Evolutionary conservation across 495 filamentous ascomycete genomes (phyloP), one percentile per base, ranked within the genome.

Genomic region (Patellaria atrata): DNA sequence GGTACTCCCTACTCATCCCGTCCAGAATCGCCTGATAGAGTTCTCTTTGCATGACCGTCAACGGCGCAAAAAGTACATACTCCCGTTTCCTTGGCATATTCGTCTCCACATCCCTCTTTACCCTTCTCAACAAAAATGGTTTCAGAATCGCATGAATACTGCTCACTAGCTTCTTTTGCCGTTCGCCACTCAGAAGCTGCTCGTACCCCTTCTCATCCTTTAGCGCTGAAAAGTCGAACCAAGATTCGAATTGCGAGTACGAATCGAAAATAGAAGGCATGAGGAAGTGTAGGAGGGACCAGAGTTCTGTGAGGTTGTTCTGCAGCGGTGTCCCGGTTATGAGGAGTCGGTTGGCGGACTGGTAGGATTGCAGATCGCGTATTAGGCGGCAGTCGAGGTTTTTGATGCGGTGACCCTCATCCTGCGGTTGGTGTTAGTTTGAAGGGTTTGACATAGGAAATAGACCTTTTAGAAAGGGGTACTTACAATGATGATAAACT

Each of bases 371-470:
- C 0, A 97, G 59, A 38, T 91, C 83, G 28, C 77, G 73, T 45
- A 96, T 89, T 3, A 97, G 69, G 44, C 81, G 79, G 33, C 86
- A 89, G 45, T 97, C 81, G 50, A 92, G 79, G 40, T 97, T 97
- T 62, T 97, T 97, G 63, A 97, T 71, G 4, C 89, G 81, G 53
- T 97, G 89, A 1, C 89, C 89, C 60, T 97, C 89, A 49, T 97
- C 89, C 74, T 77, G 30, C 39, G 19, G 3, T 19, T 25, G 28
- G 8, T 48, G 41, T 39, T 3, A 39, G 22, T 15, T 11, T 32
- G 13, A n/a, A 18, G 5, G n/a, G 4, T 18, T 32, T 3, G 10
- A 9, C 3, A 14, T 31, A 31, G 5, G 20, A 9, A 11, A 14
- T 14, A 5, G 8, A 5, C 10, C 14, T 23, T 6, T 4, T 4